A percentile compares a stretch with the other conserved stretches of the same genome.
phyloP scores from a whole-genome alignment of 2,329 filamentous ascomycete species.

The Curvularia sp. region DNA sequence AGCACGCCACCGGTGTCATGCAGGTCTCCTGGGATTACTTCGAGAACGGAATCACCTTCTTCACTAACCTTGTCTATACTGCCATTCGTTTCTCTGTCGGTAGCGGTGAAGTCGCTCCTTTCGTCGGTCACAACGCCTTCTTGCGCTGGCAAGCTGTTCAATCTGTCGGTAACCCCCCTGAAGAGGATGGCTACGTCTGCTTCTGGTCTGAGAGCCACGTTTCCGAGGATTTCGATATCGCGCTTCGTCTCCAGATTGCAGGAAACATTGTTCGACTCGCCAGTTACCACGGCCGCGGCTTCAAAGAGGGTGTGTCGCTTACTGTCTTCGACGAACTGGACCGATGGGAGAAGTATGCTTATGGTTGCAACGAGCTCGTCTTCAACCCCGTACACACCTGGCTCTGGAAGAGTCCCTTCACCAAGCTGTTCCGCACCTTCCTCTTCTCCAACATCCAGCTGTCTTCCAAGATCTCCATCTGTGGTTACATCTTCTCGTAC shows the following conservation, averaged over 20 bases:
- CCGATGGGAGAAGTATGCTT: constrained; percentile 74
- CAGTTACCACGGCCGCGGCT: constrained; percentile 71
- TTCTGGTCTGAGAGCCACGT: constrained; percentile 80
- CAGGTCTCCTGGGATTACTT: constrained; percentile 74
- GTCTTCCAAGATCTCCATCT: constrained; percentile 72
- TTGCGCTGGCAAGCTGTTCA: constrained; percentile 71
- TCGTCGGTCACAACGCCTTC: constrained; percentile 78
- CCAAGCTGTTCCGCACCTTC: constrained; percentile 67
- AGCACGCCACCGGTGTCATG: constrained; percentile 74
- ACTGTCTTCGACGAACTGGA: constrained; percentile 74
- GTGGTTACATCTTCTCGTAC: constrained; percentile 73
- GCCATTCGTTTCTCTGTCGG: constrained; percentile 72
- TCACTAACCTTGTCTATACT: constrained; percentile 77
- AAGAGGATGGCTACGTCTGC: constrained; percentile 64
- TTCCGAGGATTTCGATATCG: constrained; percentile 78
- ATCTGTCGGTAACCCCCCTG: constrained; percentile 56
- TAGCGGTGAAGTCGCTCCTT: constrained; percentile 73
- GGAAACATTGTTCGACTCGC: constrained; percentile 73
- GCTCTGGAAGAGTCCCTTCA: constrained; percentile 68
- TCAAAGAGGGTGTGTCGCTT: constrained; percentile 75
- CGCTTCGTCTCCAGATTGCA: constrained; percentile 70
- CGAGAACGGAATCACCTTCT: constrained; percentile 77
- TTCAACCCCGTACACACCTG: constrained; percentile 71
- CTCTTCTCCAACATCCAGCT: constrained; percentile 66
- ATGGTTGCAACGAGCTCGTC: constrained; percentile 73